Conservation (phyloP, 2,329 filamentous ascomycete species). For the Stemphylium vesicarium region DNA sequence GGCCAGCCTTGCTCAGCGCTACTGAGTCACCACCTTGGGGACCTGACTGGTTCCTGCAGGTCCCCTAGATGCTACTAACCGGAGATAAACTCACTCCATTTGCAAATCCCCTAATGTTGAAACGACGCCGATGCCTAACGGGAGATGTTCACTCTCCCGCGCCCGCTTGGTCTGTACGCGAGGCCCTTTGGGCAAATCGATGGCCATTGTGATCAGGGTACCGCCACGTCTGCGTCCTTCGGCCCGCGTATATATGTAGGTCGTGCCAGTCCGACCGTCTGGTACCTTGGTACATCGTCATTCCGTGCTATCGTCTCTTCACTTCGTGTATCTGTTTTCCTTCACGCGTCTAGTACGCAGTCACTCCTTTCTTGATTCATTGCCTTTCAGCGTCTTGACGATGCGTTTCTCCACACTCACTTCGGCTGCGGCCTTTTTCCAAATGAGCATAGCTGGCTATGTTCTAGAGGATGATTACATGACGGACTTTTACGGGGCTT, state of each 20-base stretch:
- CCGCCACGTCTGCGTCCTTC: conserved; percentile 11
- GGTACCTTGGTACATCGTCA: conserved; percentile 13
- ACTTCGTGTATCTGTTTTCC: conserved; percentile 27
- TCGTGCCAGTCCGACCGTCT: conserved; percentile 18
- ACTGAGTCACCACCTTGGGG: conserved; percentile 11
- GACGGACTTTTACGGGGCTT: conserved; percentile 53
- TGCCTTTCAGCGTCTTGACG: conserved; percentile 32
- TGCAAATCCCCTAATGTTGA: conserved; percentile 22
- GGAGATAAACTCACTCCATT: conserved; percentile 24
- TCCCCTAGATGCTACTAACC: conserved; percentile 25
- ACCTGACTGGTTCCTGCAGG: conserved; percentile 26
- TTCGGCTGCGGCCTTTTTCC: conserved; percentile 43
- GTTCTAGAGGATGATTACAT: conserved; percentile 50
- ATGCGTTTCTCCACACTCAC: conserved; percentile 47
- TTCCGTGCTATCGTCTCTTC: conserved; percentile 27
- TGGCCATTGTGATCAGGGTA: conserved; percentile 5
- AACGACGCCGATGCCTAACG: conserved; percentile 30
- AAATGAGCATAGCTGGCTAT: conserved; percentile 50
- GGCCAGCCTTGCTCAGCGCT: conserved; percentile 22
- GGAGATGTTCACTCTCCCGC: conserved; percentile 17
- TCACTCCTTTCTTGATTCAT: conserved; percentile 35
- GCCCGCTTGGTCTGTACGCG: conserved; percentile 14
- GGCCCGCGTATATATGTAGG: conserved; percentile 33
- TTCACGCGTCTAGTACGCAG: conserved; percentile 44
- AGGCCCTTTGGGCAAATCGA: conserved; percentile 21